Conservation (phyloP, 805 yeast species). For the Phaffomyces antillensis region DNA sequence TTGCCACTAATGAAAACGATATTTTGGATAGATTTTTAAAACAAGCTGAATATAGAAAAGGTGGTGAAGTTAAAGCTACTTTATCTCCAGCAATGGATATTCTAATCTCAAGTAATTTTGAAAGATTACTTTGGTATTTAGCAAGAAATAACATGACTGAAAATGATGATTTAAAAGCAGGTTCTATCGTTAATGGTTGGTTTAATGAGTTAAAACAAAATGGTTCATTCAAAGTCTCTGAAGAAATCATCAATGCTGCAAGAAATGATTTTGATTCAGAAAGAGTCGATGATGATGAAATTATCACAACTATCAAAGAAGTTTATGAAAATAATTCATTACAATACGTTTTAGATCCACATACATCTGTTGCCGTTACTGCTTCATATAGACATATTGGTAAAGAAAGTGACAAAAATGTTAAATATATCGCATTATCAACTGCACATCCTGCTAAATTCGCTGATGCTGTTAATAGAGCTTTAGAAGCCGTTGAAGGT, state of each 20-base stretch:
- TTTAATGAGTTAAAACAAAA: conserved; percentile 68
- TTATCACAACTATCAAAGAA: conserved; percentile 68
- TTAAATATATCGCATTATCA: conserved; percentile 66
- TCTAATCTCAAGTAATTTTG: conserved; percentile 90
- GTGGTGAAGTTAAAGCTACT: conserved; percentile 73
- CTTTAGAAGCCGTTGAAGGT: conserved; percentile 56
- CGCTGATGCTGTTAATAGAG: conserved; percentile 87
- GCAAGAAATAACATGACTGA: conserved; percentile 61
- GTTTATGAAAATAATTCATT: conserved; percentile 52
- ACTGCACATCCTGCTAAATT: conserved; percentile 99
- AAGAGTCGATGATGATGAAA: conserved; percentile 71
- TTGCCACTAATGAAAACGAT: conserved; percentile 95
- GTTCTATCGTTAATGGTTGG: conserved; percentile 63
- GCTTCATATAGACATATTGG: conserved; percentile 59
- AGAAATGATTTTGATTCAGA: conserved; percentile 66
- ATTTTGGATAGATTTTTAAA: conserved; percentile 89
- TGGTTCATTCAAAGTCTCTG: conserved; percentile 71
- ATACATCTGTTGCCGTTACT: conserved; percentile 89
- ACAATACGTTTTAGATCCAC: conserved; percentile 89
- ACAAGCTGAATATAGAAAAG: conserved; percentile 78
- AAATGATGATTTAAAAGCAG: conserved; percentile 57
- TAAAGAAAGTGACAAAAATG: conserved; percentile 30
- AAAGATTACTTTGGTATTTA: conserved; percentile 92
- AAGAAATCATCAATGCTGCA: conserved; percentile 59
- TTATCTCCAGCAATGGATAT: conserved; percentile 99